Evolutionary conservation across 495 filamentous ascomycete species (phyloP).

Genomic region (Penicillium subrubescens): DNA sequence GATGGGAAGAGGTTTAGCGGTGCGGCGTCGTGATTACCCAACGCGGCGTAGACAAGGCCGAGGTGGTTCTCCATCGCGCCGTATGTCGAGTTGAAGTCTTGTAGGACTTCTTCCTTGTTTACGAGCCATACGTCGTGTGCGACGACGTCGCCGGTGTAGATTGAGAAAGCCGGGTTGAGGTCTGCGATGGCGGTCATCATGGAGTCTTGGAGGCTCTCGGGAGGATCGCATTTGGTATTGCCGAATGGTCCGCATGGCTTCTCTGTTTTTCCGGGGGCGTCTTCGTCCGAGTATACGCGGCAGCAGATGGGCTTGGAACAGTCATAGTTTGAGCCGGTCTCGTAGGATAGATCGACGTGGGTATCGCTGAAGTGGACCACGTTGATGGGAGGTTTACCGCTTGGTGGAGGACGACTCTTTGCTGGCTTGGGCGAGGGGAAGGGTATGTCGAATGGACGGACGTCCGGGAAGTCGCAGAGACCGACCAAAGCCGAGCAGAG

Average conservation of each 20-base stretch:
- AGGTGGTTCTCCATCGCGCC: conserved; percentile 31
- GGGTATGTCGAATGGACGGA: conserved; percentile 42
- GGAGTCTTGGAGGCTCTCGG: conserved; percentile 51
- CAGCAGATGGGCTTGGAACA: conserved; percentile 61
- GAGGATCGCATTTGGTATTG: conserved; percentile 54
- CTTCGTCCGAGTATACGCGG: conserved; percentile 43
- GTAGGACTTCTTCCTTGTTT: conserved; percentile 39
- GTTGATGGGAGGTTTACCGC: conserved; percentile 47
- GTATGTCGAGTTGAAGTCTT: conserved; percentile 49
- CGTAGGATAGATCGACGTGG: conserved; percentile 56
- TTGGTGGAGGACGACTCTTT: conserved; percentile 41
- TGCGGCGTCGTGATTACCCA: conserved; percentile 59
- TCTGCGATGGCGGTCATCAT: conserved; percentile 51
- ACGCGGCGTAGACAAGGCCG: conserved; percentile 47
- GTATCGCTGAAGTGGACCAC: conserved; percentile 60
- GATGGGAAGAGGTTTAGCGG: conserved; percentile 56
- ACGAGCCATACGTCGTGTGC: conserved; percentile 35
- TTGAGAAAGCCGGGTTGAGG: conserved; percentile 30
- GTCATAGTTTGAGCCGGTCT: conserved; percentile 49
- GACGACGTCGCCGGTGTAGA: conserved; percentile 37
- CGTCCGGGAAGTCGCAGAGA: conserved; percentile 49
- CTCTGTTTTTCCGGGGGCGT: conserved; percentile 43
- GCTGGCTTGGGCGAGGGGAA: conserved; percentile 48
- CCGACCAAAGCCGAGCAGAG: conserved; percentile 52
- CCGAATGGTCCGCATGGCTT: conserved; percentile 52